Percentiles rank a stretch among this genome's conserved stretches.
phyloP scores from a whole-genome alignment of 805 yeast genomes.

The Pichia phayaonensis region DNA sequence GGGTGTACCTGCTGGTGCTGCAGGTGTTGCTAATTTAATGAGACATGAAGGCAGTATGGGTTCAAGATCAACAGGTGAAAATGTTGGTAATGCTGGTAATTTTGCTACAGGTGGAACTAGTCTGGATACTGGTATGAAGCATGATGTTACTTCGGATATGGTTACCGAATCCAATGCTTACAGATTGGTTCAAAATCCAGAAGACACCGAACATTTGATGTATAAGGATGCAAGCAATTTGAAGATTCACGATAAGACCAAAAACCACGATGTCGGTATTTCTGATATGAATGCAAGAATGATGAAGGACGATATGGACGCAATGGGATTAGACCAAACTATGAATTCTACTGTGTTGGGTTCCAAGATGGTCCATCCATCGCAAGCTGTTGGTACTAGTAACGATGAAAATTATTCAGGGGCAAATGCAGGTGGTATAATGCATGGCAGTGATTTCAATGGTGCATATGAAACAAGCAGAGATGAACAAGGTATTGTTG shows the following conservation, averaged over 20 bases:
- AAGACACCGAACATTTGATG: background rate
- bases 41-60: too few species aligned
- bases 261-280: background rate
- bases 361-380: background rate
- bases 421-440: background rate
- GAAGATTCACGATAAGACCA: background rate
- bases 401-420: conserved; percentile 8
- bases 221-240: conserved; percentile 1
- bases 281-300: too few species aligned
- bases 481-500: background rate
- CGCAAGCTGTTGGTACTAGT: background rate
- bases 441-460: background rate
- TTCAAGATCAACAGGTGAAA: too few species aligned
- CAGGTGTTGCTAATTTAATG: background rate
- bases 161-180: conserved; percentile 7
- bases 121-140: background rate
- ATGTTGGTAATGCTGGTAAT: background rate
- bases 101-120: too few species aligned
- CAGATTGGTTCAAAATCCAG: conserved; percentile 7
- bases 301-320: background rate
- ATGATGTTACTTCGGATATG: background rate
- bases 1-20: background rate
- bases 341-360: background rate
- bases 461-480: background rate
- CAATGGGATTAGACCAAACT: too few species aligned